Conservation (phyloP, 805 yeast species). For the Metschnikowia kofuensis region DNA sequence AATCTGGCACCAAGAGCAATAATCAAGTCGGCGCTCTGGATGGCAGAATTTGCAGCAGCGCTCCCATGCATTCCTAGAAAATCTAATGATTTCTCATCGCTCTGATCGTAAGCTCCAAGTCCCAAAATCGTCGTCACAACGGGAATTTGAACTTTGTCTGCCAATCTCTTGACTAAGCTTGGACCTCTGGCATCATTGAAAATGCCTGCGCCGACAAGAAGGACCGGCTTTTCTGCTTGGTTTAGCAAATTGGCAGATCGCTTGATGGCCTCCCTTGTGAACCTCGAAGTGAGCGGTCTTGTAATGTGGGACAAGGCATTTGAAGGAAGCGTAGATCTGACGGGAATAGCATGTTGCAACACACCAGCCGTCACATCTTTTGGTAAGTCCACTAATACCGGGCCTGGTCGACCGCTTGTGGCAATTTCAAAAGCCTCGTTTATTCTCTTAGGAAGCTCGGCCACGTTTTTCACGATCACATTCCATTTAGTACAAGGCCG, state of each 20-base stretch:
- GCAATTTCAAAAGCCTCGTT: constrained; percentile 99
- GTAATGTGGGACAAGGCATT: constrained; percentile 68
- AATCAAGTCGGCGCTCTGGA: constrained; percentile 89
- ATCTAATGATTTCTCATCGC: constrained; percentile 82
- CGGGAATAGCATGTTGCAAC: constrained; percentile 81
- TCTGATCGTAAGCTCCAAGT: constrained; percentile 85
- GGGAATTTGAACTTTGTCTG: constrained; percentile 89
- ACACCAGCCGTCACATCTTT: constrained; percentile 96
- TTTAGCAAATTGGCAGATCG: constrained; percentile 79
- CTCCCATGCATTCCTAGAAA: constrained; percentile 98
- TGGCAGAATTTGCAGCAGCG: constrained; percentile 90
- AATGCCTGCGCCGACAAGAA: constrained; percentile 92
- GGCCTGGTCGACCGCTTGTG: constrained; percentile 95
- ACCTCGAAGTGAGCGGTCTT: constrained; percentile 64
- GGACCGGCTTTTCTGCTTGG: constrained; percentile 79
- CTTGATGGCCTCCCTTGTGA: constrained; percentile 67
- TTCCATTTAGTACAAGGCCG: constrained; percentile 99
- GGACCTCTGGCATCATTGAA: constrained; percentile 81
- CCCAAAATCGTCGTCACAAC: constrained; percentile 95
- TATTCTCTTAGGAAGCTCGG: constrained; percentile 91
- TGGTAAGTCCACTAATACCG: constrained; percentile 95
- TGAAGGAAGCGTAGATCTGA: constrained; percentile 67
- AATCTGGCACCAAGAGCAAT: constrained; percentile 97
- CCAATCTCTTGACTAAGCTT: constrained; percentile 66
- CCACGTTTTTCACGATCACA: constrained; percentile 94